phyloP scores from a whole-genome alignment of 768 basidiomycete genomes.

The Pleurotus ostreatus region DNA sequence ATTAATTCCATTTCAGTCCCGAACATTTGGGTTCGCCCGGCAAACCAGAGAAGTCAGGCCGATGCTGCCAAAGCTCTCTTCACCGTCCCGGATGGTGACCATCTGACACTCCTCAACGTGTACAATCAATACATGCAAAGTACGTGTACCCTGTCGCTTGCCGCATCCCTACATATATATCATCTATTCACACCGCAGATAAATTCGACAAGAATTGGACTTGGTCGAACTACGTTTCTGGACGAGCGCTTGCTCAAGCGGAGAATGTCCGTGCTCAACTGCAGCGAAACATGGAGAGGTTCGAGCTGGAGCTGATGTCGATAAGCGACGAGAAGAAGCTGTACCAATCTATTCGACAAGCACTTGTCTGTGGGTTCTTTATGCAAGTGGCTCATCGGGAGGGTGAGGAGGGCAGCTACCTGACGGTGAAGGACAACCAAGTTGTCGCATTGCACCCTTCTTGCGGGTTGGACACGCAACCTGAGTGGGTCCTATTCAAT shows the following conservation, averaged over 20 bases:
- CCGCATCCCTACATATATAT: neutral
- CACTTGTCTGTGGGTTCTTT: conserved; percentile 91
- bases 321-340: conserved; percentile 66
- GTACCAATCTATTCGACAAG: conserved; percentile 72
- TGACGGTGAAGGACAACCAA: conserved; percentile 95
- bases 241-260: conserved; percentile 80
- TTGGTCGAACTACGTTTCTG: conserved; percentile 85
- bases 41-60: conserved; percentile 83
- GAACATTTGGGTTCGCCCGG: conserved; percentile 89
- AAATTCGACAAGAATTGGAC: conserved; percentile 82
- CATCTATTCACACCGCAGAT: conserved; percentile 38
- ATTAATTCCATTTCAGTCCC: conserved; percentile 37
- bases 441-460: conserved; percentile 82
- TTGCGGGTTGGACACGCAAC: conserved; percentile 81
- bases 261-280: conserved; percentile 92
- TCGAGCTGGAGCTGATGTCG: conserved; percentile 73
- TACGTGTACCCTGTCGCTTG: conserved; percentile 29
- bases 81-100: conserved; percentile 92
- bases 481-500: conserved; percentile 92
- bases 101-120: conserved; percentile 90
- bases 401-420: conserved; percentile 82
- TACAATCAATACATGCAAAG: conserved; percentile 89
- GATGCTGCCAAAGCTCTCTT: conserved; percentile 88
- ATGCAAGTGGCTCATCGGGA: conserved; percentile 98
- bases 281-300: conserved; percentile 87